A percentile compares a stretch with the other conserved stretches of the same genome.
Evolutionary conservation across 768 basidiomycete species (phyloP).

Genomic region (Agrocybe praecox): DNA sequence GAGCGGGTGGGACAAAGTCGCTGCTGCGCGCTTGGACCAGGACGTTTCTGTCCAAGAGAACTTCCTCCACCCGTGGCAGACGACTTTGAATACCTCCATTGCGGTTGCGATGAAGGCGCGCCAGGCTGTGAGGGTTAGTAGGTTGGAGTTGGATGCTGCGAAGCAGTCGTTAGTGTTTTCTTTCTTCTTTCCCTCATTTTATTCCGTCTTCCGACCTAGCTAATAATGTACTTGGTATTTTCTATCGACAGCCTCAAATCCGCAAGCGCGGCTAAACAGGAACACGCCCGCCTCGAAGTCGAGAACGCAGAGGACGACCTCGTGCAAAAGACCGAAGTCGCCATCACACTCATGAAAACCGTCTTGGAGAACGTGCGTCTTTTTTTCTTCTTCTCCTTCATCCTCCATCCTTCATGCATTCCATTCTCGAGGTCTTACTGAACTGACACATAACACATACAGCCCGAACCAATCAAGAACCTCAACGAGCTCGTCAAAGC

Average conservation of each 20-base stretch:
- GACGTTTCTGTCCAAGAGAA: slow-evolving; percentile 67
- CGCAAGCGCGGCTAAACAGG: slow-evolving; percentile 75
- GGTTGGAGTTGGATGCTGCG: slow-evolving; percentile 89
- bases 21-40: slow-evolving; percentile 77
- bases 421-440: too few species aligned
- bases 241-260: slow-evolving; percentile 91
- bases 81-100: slow-evolving; percentile 81
- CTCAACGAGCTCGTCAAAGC: slow-evolving; percentile 91
- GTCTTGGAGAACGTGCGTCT: slow-evolving; percentile 92
- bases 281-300: slow-evolving; percentile 89
- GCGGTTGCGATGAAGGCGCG: slow-evolving; percentile 92
- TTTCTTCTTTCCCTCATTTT: neutral
- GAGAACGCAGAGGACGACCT: slow-evolving; percentile 96
- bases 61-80: slow-evolving; percentile 86
- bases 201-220: too few species aligned
- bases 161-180: slow-evolving; percentile 71
- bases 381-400: neutral
- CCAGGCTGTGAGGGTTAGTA: slow-evolving; percentile 75
- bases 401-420: too few species aligned
- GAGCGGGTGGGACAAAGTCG: slow-evolving; percentile 80
- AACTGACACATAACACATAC: slow-evolving; percentile 8
- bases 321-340: slow-evolving; percentile 97
- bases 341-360: slow-evolving; percentile 96
- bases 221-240: too few species aligned
- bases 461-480: slow-evolving; percentile 97